A percentile compares a stretch with the other conserved stretches of the same genome.
These are phyloP conservation scores for Tulasnella calospora DNA, from an alignment of 768 basidiomycete species.

Conservation along the genomic window DNA sequence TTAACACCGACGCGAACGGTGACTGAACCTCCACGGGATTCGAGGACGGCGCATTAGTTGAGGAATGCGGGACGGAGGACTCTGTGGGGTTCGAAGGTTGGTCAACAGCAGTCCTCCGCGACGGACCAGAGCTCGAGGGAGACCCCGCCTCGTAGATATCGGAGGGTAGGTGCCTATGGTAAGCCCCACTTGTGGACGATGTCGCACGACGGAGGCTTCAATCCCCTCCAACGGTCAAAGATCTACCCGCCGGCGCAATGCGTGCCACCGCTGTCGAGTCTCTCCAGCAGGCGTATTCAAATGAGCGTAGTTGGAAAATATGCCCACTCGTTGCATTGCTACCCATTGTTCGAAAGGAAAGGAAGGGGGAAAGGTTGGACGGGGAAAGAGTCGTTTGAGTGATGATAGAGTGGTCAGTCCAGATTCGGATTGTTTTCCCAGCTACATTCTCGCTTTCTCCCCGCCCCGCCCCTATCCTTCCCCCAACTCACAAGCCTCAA, in stretches of 20 bases:
- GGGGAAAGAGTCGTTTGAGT: no score
- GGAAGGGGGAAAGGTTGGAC: neutral
- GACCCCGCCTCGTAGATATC: neutral
- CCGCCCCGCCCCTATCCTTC: no score
- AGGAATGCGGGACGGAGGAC: slow-evolving; percentile 43
- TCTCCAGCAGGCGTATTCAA: no score
- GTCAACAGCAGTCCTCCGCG: no score
- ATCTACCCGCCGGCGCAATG: neutral
- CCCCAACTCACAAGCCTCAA: no score
- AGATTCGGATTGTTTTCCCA: no score
- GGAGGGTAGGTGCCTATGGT: neutral
- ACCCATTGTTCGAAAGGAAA: neutral
- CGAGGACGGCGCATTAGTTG: slow-evolving; percentile 45
- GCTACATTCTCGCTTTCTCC: no score
- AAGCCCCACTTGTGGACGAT: neutral
- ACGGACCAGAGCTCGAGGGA: no score
- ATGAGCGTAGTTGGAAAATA: neutral
- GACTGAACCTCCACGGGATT: slow-evolving; percentile 42
- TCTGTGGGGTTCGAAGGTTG: neutral
- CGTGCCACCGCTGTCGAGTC: no score
- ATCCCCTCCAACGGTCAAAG: no score
- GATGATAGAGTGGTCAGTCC: no score
- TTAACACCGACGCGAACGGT: slow-evolving; percentile 49
- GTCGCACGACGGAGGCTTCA: neutral
- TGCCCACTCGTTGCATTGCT: neutral